These are phyloP conservation scores for Sphagnum tenellum DNA, from an alignment of 225 moss, liverwort and hornwort species.

Conservation along the genomic window DNA sequence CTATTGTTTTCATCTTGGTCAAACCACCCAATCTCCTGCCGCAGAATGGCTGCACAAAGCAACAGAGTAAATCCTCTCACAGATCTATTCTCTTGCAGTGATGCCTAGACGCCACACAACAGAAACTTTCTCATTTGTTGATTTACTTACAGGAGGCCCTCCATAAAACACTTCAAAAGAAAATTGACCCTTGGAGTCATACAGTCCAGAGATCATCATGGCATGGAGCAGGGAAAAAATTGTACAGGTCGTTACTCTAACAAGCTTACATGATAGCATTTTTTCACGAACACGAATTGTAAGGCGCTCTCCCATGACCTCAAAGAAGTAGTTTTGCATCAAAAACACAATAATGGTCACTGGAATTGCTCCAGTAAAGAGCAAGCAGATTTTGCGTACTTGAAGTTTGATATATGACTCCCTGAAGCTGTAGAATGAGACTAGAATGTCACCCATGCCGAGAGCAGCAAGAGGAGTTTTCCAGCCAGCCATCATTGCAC, in stretches of 20 bases:
- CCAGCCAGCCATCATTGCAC: constrained; percentile 48
- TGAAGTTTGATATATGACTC: constrained; percentile 36
- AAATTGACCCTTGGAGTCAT: too few species aligned
- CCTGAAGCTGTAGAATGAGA: constrained; percentile 49
- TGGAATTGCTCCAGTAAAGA: constrained; percentile 42
- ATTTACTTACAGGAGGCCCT: too few species aligned
- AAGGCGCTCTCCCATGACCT: constrained; percentile 50
- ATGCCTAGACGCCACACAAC: too few species aligned
- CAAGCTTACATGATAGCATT: constrained; percentile 42
- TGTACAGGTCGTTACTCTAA: too few species aligned
- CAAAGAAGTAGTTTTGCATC: constrained; percentile 59
- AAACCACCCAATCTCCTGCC: constrained; percentile 61
- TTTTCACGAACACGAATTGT: constrained; percentile 46
- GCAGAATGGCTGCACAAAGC: constrained; percentile 32
- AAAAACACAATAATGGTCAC: constrained; percentile 42
- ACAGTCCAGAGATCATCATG: too few species aligned
- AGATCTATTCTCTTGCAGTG: too few species aligned
- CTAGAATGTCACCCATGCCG: constrained; percentile 51
- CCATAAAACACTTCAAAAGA: too few species aligned
- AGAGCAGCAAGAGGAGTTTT: constrained; percentile 49
- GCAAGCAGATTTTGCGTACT: constrained; percentile 44
- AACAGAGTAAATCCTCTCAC: too few species aligned
- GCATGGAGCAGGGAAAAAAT: too few species aligned
- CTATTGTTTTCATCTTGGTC: constrained; percentile 53
- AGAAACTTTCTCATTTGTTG: too few species aligned